Percentiles rank a stretch among this genome's conserved stretches.
Conservation (phyloP, 2,329 filamentous ascomycete genomes). For the Neobulgaria alba region DNA sequence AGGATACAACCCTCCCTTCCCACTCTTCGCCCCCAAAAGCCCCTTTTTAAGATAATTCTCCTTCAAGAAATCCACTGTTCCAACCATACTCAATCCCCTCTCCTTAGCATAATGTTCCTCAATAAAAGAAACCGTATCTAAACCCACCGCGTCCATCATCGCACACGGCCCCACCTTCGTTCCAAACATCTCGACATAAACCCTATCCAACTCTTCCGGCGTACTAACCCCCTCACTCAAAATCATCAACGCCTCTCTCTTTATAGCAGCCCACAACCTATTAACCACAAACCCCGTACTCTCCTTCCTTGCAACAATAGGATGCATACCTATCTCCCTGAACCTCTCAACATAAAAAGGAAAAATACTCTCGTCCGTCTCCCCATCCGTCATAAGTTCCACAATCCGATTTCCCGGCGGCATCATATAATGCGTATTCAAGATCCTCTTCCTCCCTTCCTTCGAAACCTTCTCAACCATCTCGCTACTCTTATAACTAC, state of each 20-base stretch:
- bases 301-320: constrained; percentile 30
- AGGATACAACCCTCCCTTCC: constrained; percentile 20
- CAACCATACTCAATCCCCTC: constrained; percentile 12
- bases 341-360: constrained; percentile 25
- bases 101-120: constrained; percentile 33
- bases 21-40: constrained; percentile 24
- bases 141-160: constrained; percentile 33
- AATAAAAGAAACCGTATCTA: constrained; percentile 34
- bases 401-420: constrained; percentile 22
- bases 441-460: constrained; percentile 29
- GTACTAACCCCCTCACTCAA: constrained; percentile 30
- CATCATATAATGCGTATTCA: constrained; percentile 38
- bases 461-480: constrained; percentile 32
- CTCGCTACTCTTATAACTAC: constrained; percentile 36
- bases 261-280: constrained; percentile 35
- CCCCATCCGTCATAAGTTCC: constrained; percentile 32
- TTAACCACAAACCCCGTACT: constrained; percentile 35
- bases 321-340: constrained; percentile 29
- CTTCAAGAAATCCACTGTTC: constrained; percentile 28
- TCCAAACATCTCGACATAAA: constrained; percentile 32
- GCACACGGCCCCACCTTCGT: constrained; percentile 31
- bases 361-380: constrained; percentile 28
- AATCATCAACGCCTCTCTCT: constrained; percentile 32
- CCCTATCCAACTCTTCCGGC: constrained; percentile 31
- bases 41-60: constrained; percentile 27